These are phyloP conservation scores for Hypoxylon sp. DNA, from an alignment of 2,329 filamentous ascomycete species.

Conservation along the genomic window DNA sequence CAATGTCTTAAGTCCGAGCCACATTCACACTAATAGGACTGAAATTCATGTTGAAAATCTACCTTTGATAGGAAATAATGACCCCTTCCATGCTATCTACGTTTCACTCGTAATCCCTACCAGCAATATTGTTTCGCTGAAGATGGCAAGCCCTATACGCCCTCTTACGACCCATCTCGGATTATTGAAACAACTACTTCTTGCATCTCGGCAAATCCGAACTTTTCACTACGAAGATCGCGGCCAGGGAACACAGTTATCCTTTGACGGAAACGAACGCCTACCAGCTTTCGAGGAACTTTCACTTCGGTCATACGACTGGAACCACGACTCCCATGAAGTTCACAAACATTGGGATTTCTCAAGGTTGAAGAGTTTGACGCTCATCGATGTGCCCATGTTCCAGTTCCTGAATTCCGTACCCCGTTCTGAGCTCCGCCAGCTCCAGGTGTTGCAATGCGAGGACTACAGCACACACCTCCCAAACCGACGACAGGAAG, in stretches of 20 bases:
- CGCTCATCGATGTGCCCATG: conserved; percentile 55
- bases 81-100: conserved; percentile 49
- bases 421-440: conserved; percentile 47
- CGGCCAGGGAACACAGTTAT: conserved; percentile 56
- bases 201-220: conserved; percentile 48
- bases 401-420: conserved; percentile 56
- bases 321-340: conserved; percentile 53
- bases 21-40: conserved; percentile 43
- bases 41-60: conserved; percentile 53
- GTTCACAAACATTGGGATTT: conserved; percentile 58
- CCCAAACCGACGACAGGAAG: conserved; percentile 50
- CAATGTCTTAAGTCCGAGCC: conserved; percentile 48
- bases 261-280: conserved; percentile 51
- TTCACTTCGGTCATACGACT: conserved; percentile 58
- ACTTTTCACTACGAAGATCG: conserved; percentile 55
- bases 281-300: conserved; percentile 55
- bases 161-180: conserved; percentile 53
- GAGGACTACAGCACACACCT: conserved; percentile 57
- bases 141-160: conserved; percentile 51
- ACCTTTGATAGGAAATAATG: conserved; percentile 50
- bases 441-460: conserved; percentile 51
- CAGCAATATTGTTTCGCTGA: conserved; percentile 52
- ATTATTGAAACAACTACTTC: conserved; percentile 54
- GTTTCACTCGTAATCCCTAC: conserved; percentile 52
- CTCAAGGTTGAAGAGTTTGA: conserved; percentile 52